A percentile compares a stretch with the other conserved stretches of the same genome.
Conservation (phyloP, 169 alveolate genomes). For the Pseudocohnilembus persalinus region DNA sequence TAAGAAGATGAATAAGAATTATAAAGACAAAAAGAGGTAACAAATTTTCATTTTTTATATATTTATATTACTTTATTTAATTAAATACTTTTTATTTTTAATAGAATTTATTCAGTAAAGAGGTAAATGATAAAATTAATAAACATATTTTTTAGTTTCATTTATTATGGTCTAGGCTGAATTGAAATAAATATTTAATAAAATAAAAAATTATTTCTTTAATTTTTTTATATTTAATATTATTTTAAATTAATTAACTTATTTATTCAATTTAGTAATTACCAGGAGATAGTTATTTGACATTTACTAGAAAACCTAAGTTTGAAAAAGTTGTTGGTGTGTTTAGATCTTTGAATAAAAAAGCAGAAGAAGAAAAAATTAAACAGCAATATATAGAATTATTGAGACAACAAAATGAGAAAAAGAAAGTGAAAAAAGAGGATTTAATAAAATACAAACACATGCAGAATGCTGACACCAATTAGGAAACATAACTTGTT, state of each 20-base stretch:
- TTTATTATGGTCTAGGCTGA: too few species aligned
- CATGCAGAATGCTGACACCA: constrained; percentile 49
- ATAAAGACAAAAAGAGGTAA: not conserved
- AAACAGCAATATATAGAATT: not conserved
- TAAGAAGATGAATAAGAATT: not conserved
- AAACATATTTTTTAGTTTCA: not conserved
- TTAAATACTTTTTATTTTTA: too few species aligned
- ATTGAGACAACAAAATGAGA: not conserved
- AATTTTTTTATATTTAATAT: too few species aligned
- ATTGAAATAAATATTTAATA: too few species aligned
- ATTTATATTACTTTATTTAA: too few species aligned
- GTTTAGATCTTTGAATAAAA: not conserved
- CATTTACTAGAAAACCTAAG: not conserved
- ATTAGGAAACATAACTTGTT: constrained; percentile 77
- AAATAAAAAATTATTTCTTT: too few species aligned
- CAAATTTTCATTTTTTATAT: not conserved
- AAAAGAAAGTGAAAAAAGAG: not conserved
- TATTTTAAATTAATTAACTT: too few species aligned
- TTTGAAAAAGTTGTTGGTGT: not conserved
- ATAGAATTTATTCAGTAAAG: not conserved
- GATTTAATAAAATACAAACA: constrained; percentile 9
- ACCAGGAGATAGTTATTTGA: not conserved
- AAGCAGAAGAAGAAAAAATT: not conserved
- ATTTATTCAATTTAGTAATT: not conserved
- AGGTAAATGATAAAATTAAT: not conserved